Percentiles rank a stretch among this genome's conserved stretches.
phyloP scores from a whole-genome alignment of 2,329 filamentous ascomycete species.

The Penicillium decumbens region DNA sequence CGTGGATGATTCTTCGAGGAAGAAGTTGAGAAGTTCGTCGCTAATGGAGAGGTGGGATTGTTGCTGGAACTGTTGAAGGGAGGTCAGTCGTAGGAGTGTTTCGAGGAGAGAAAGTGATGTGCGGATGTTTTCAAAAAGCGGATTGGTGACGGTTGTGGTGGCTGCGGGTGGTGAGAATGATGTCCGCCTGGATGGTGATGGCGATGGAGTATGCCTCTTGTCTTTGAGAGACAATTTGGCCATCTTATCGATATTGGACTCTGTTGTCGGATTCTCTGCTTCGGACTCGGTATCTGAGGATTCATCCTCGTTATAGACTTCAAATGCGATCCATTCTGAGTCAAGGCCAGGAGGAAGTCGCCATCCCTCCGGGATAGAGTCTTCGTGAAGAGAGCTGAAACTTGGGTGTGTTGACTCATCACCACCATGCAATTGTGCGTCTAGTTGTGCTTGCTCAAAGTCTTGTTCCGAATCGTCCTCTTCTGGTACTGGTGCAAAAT shows the following conservation, averaged over 20 bases:
- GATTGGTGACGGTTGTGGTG: slow-evolving; percentile 41
- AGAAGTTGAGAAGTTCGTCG: slow-evolving; percentile 84
- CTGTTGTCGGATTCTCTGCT: slow-evolving; percentile 26
- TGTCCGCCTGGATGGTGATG: slow-evolving; percentile 23
- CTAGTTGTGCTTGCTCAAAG: slow-evolving; percentile 37
- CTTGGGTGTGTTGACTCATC: slow-evolving; percentile 3
- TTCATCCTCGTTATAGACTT: slow-evolving; percentile 68
- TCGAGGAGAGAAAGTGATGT: slow-evolving; percentile 77
- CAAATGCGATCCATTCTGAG: slow-evolving; percentile 85
- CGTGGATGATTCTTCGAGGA: slow-evolving; percentile 65
- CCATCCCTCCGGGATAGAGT: slow-evolving; percentile 46
- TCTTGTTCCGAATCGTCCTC: slow-evolving; percentile 38
- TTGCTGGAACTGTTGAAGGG: slow-evolving; percentile 89
- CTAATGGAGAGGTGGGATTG: slow-evolving; percentile 82
- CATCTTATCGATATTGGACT: slow-evolving; percentile 43
- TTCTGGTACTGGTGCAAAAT: slow-evolving; percentile 25
- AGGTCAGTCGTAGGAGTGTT: slow-evolving; percentile 78
- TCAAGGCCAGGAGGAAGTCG: slow-evolving; percentile 70
- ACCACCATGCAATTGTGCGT: slow-evolving; percentile 34
- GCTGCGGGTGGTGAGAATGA: slow-evolving; percentile 16
- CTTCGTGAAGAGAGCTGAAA: slow-evolving; percentile 27
- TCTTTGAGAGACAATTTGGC: slow-evolving; percentile 45
- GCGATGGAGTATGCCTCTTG: slow-evolving; percentile 24
- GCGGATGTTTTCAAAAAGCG: slow-evolving; percentile 52
- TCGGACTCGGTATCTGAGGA: slow-evolving; percentile 53